Percentiles rank a stretch among this genome's conserved stretches.
phyloP scores from a whole-genome alignment of 257 asterid genomes.

The Solanum virginianum region DNA sequence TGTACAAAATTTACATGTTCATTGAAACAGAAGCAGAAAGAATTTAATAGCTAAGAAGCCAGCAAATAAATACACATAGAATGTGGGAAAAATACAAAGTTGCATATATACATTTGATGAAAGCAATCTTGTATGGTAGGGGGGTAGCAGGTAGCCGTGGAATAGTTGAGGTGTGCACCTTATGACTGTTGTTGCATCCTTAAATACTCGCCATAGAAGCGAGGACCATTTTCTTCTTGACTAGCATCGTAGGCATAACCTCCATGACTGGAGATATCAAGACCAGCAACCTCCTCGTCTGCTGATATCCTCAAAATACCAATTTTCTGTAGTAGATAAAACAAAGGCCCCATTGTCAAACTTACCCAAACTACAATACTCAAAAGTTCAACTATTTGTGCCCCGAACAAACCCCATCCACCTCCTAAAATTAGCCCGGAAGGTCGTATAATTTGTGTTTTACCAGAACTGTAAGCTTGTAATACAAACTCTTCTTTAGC shows the following conservation, averaged over 20 bases:
- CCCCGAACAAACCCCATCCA: slow-evolving; percentile 53
- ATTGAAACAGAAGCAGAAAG: neutral
- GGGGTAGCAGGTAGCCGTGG: neutral
- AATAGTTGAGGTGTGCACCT: neutral
- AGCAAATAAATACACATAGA: neutral
- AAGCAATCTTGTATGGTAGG: neutral
- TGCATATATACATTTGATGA: neutral
- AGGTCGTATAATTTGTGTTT: slow-evolving; percentile 44
- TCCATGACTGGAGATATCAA: slow-evolving; percentile 92
- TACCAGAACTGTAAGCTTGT: slow-evolving; percentile 56
- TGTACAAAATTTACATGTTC: neutral
- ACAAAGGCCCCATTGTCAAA: slow-evolving; percentile 77
- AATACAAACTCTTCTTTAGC: slow-evolving; percentile 54
- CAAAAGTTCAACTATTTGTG: slow-evolving; percentile 60
- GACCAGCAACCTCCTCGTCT: slow-evolving; percentile 90
- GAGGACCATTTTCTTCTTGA: slow-evolving; percentile 39
- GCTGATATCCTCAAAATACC: slow-evolving; percentile 64
- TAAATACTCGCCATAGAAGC: slow-evolving; percentile 37
- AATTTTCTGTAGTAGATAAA: slow-evolving; percentile 34
- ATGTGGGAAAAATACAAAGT: neutral
- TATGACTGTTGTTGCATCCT: slow-evolving; percentile 17
- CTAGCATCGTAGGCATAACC: slow-evolving; percentile 63
- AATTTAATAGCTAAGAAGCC: neutral
- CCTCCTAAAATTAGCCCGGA: slow-evolving; percentile 90
- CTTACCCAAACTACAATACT: slow-evolving; percentile 79